phyloP scores from a whole-genome alignment of 2,329 filamentous ascomycete species.

The Colletotrichum cereale region DNA sequence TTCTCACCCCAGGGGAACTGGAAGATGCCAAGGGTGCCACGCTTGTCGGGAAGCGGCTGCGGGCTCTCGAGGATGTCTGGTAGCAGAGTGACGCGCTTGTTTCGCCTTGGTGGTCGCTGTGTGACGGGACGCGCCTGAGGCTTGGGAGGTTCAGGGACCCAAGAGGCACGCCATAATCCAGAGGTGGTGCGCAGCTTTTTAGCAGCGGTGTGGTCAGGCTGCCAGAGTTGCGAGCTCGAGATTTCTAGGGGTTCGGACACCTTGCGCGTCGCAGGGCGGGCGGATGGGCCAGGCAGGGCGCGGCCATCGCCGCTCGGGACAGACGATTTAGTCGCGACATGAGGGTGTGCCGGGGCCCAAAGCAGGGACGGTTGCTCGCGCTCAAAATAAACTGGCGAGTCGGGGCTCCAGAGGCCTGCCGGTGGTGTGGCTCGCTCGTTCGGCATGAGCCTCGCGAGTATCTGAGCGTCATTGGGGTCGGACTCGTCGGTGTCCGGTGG shows the following conservation, averaged over 20 bases:
- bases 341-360: slow-evolving; percentile 26
- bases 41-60: slow-evolving; percentile 68
- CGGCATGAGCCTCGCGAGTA: slow-evolving; percentile 37
- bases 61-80: slow-evolving; percentile 75
- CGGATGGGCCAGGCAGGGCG: slow-evolving; percentile 47
- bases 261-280: slow-evolving; percentile 54
- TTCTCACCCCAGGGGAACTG: slow-evolving; percentile 76
- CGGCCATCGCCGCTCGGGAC: slow-evolving; percentile 12
- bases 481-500: slow-evolving; percentile 65
- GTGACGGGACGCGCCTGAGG: slow-evolving; percentile 58
- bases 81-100: slow-evolving; percentile 68
- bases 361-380: slow-evolving; percentile 26
- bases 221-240: slow-evolving; percentile 55
- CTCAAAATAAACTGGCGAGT: slow-evolving; percentile 28
- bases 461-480: slow-evolving; percentile 49
- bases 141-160: slow-evolving; percentile 41
- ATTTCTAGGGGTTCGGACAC: slow-evolving; percentile 50
- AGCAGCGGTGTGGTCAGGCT: slow-evolving; percentile 44
- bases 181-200: slow-evolving; percentile 40
- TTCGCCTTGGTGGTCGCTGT: slow-evolving; percentile 66
- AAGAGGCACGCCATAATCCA: slow-evolving; percentile 48
- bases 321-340: slow-evolving; percentile 19
- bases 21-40: slow-evolving; percentile 73
- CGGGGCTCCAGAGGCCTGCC: slow-evolving; percentile 31
- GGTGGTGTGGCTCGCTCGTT: slow-evolving; percentile 33